Evolutionary conservation across 495 filamentous ascomycete genomes (phyloP).

Genomic region (Choiromyces venosus): DNA sequence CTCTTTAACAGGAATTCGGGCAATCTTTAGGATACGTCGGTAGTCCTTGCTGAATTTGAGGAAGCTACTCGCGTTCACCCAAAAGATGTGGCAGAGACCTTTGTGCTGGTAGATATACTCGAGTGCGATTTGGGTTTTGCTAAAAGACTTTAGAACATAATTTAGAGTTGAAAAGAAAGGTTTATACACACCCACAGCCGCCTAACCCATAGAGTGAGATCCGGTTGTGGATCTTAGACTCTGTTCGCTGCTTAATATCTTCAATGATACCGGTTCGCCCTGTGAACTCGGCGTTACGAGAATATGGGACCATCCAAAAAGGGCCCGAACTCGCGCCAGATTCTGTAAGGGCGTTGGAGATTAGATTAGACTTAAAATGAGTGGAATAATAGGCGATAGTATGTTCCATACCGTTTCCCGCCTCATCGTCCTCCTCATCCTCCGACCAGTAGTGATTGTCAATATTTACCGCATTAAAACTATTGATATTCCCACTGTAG

Average conservation of each 20-base stretch:
- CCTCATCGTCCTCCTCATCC: not conserved
- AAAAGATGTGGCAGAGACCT: slow-evolving; percentile 41
- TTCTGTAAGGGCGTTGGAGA: not conserved
- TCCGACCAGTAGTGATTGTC: not conserved
- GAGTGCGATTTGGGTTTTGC: slow-evolving; percentile 51
- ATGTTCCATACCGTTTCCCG: not conserved
- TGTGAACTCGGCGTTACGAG: slow-evolving; percentile 45
- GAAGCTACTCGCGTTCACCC: slow-evolving; percentile 42
- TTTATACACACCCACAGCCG: slow-evolving; percentile 47
- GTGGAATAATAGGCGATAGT: not conserved
- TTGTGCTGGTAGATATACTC: slow-evolving; percentile 44
- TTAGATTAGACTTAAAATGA: not conserved
- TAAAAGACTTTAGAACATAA: slow-evolving; percentile 22
- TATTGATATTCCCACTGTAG: not conserved
- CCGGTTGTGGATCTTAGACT: slow-evolving; percentile 20
- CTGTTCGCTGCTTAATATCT: slow-evolving; percentile 36
- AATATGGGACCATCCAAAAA: slow-evolving; percentile 38
- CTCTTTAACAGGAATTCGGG: slow-evolving; percentile 31
- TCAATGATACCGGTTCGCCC: slow-evolving; percentile 43
- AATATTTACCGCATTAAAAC: not conserved
- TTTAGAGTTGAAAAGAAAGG: not conserved
- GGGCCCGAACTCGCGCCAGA: not conserved
- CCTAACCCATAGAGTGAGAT: slow-evolving; percentile 47
- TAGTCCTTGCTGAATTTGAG: slow-evolving; percentile 45
- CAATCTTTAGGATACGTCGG: slow-evolving; percentile 41